Conservation (phyloP, 1,284 basidiomycete species). For the Taiwanofungus camphoratus region DNA sequence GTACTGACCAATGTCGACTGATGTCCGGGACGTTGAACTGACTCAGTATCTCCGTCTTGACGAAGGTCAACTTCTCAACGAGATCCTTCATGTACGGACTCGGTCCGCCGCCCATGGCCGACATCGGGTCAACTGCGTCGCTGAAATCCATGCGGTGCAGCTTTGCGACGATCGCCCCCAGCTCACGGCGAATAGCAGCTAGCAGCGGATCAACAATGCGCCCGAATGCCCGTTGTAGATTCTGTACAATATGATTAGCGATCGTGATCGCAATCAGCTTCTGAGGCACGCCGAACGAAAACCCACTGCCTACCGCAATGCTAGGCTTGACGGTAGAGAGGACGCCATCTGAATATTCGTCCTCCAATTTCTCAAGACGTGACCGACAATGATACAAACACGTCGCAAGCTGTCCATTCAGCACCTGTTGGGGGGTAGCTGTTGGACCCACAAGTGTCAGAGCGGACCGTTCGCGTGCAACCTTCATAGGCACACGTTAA, state of each 20-base stretch:
- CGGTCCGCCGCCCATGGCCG: constrained; percentile 61
- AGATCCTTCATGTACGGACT: constrained; percentile 89
- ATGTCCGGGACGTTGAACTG: constrained; percentile 69
- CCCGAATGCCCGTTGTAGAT: constrained; percentile 52
- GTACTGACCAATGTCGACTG: constrained; percentile 62
- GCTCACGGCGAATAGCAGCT: constrained; percentile 71
- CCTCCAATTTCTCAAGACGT: constrained; percentile 62
- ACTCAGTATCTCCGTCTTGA: constrained; percentile 71
- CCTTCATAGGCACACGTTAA: constrained; percentile 34
- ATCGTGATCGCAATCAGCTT: not conserved
- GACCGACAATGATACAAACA: constrained; percentile 76
- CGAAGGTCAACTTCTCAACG: constrained; percentile 76
- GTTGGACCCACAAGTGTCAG: constrained; percentile 70
- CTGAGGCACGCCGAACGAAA: not conserved
- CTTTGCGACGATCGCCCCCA: constrained; percentile 70
- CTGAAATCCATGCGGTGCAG: constrained; percentile 82
- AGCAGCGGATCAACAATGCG: constrained; percentile 67
- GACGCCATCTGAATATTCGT: constrained; percentile 67
- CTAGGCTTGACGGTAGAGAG: constrained; percentile 52
- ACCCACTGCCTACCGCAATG: constrained; percentile 46
- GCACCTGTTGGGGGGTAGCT: constrained; percentile 70
- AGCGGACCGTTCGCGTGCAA: constrained; percentile 73
- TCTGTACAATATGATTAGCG: constrained; percentile 45
- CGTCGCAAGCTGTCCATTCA: constrained; percentile 73
- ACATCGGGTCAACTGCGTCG: constrained; percentile 57